phyloP scores from a whole-genome alignment of 108 stramenopile species.

The Discostella stelligeroides region DNA sequence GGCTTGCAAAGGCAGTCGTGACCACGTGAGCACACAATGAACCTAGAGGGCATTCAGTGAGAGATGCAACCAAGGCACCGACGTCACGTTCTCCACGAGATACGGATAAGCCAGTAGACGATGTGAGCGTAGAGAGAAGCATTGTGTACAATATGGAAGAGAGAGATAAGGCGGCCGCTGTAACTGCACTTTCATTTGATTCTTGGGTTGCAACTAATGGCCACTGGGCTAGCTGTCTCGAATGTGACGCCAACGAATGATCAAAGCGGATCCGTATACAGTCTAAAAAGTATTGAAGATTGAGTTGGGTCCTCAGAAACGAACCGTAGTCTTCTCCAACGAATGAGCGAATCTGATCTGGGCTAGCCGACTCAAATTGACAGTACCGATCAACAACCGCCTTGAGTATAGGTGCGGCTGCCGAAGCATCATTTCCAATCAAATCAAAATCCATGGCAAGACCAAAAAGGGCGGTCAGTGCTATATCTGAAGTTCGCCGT shows the following conservation, averaged over 20 bases:
- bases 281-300: constrained; percentile 86
- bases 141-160: constrained; percentile 67
- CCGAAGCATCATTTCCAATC: constrained; percentile 63
- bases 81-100: constrained; percentile 86
- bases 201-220: not conserved
- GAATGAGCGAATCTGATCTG: not conserved
- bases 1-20: constrained; percentile 62
- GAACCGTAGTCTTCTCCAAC: constrained; percentile 39
- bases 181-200: constrained; percentile 23
- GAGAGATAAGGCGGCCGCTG: constrained; percentile 53
- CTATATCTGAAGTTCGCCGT: constrained; percentile 75
- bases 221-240: constrained; percentile 4
- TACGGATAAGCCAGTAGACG: constrained; percentile 48
- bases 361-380: not conserved
- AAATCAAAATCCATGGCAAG: constrained; percentile 83
- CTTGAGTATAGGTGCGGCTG: constrained; percentile 52
- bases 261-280: constrained; percentile 59
- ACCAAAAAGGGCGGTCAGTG: constrained; percentile 76
- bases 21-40: constrained; percentile 70
- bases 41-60: constrained; percentile 79
- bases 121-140: constrained; percentile 68
- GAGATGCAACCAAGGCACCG: constrained; percentile 68
- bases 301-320: constrained; percentile 76
- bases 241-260: constrained; percentile 17
- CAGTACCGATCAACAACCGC: constrained; percentile 60